Conservation (phyloP, 2,329 filamentous ascomycete genomes). For the Anthostomella pinea region DNA sequence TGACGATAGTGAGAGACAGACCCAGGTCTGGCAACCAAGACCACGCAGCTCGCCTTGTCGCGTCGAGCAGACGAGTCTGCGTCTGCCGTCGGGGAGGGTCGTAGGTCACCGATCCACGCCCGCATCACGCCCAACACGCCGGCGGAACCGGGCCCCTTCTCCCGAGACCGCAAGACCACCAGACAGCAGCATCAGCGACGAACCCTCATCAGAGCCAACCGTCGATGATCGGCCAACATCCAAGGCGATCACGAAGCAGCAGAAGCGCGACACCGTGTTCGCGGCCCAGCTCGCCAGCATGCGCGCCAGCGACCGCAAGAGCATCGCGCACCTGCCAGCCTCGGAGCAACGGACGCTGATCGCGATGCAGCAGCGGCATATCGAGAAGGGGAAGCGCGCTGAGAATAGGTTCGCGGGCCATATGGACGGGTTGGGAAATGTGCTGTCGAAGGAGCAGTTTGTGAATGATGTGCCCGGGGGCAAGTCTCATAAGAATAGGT, state of each 20-base stretch:
- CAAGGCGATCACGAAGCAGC: conserved; percentile 18
- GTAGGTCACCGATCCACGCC: conserved; percentile 10
- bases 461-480: too few relatives aligned
- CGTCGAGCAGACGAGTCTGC: conserved; percentile 6
- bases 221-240: conserved; percentile 5
- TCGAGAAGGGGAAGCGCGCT: too few relatives aligned
- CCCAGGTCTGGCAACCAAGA: too few relatives aligned
- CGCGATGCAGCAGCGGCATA: conserved; percentile 18
- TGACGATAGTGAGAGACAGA: conserved; percentile 3
- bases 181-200: conserved; percentile 1
- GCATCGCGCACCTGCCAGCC: conserved; percentile 21
- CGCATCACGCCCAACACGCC: conserved; percentile 13
- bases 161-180: too few relatives aligned
- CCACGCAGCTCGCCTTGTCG: too few relatives aligned
- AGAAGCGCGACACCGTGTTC: conserved; percentile 19
- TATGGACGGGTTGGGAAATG: too few relatives aligned
- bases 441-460: too few relatives aligned
- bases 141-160: too few relatives aligned
- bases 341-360: conserved; percentile 23
- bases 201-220: too few relatives aligned
- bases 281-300: conserved; percentile 20
- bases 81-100: conserved; percentile 12
- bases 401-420: too few relatives aligned
- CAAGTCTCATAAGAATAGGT: too few relatives aligned
- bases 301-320: conserved; percentile 21